These are phyloP conservation scores for Kalmanozyma brasiliensis DNA, from an alignment of 1,284 basidiomycete species.

Conservation along the genomic window DNA sequence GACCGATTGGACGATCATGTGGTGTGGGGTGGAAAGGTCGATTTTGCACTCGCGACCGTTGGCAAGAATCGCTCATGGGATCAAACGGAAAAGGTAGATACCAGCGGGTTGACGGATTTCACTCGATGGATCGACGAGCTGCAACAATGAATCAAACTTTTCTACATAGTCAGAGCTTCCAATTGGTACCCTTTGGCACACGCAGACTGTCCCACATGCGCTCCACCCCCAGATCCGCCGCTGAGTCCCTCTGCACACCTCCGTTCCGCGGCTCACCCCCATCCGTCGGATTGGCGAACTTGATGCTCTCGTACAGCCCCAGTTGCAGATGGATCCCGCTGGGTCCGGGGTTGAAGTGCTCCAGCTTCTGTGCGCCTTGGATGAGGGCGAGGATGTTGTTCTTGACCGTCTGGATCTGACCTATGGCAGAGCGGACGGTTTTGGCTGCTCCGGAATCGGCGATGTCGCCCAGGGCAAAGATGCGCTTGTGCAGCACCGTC, in stretches of 20 bases:
- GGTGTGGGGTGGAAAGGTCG: conserved; percentile 50
- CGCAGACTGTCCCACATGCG: conserved; percentile 19
- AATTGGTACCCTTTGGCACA: conserved; percentile 38
- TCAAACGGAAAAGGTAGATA: conserved; percentile 4
- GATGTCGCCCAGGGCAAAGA: conserved; percentile 42
- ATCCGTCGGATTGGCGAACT: conserved; percentile 37
- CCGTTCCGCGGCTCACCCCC: conserved; percentile 10
- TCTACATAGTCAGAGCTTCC: conserved; percentile 21
- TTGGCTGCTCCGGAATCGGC: conserved; percentile 42
- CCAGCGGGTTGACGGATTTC: conserved; percentile 23
- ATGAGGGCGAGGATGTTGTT: conserved; percentile 38
- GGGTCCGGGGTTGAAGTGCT: conserved; percentile 17
- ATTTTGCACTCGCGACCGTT: conserved; percentile 51
- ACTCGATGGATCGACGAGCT: conserved; percentile 41
- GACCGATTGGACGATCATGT: conserved; percentile 55
- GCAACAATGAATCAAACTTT: conserved; percentile 10
- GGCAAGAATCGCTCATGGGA: conserved; percentile 39
- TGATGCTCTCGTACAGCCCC: conserved; percentile 40
- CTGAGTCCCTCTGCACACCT: conserved; percentile 28
- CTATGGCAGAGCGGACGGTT: conserved; percentile 39
- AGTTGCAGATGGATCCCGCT: conserved; percentile 38
- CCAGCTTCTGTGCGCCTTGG: neutral
- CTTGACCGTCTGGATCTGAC: conserved; percentile 38
- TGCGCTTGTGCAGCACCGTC: neutral
- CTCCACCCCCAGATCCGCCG: conserved; percentile 35